Evolutionary conservation across 2,329 filamentous ascomycete genomes (phyloP).

Genomic region (Aspergillus ustus): DNA sequence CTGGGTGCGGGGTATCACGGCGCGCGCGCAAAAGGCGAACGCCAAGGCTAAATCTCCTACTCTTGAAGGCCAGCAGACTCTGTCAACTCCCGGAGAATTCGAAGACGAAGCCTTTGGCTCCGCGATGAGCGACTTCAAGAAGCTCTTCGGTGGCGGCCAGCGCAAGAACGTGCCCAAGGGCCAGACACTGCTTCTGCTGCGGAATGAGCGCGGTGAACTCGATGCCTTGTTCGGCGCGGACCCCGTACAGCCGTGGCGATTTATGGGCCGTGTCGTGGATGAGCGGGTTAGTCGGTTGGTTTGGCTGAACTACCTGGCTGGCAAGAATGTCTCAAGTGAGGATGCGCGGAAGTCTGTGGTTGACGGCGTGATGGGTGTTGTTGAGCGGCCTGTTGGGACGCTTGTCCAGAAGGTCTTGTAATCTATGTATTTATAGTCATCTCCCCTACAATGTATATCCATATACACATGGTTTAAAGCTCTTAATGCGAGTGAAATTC

Average conservation of each 20-base stretch:
- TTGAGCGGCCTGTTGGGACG: slow-evolving; percentile 84
- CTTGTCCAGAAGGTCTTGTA: slow-evolving; percentile 74
- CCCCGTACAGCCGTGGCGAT: slow-evolving; percentile 53
- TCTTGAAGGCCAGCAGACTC: not conserved
- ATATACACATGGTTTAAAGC: not conserved
- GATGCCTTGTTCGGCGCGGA: slow-evolving; percentile 67
- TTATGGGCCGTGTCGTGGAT: slow-evolving; percentile 74
- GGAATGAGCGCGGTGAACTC: slow-evolving; percentile 69
- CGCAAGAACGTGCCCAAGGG: slow-evolving; percentile 74
- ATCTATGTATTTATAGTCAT: slow-evolving; percentile 11
- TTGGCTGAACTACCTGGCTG: slow-evolving; percentile 89
- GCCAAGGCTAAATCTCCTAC: slow-evolving; percentile 44
- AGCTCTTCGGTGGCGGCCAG: slow-evolving; percentile 75
- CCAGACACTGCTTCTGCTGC: slow-evolving; percentile 73
- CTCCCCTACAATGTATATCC: slow-evolving; percentile 7
- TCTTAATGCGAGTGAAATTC: no score
- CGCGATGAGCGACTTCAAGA: slow-evolving; percentile 77
- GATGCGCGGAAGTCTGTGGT: slow-evolving; percentile 79
- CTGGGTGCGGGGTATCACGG: slow-evolving; percentile 83
- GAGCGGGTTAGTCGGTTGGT: slow-evolving; percentile 79
- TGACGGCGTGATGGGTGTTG: slow-evolving; percentile 84
- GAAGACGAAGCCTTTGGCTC: slow-evolving; percentile 76
- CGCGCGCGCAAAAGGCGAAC: slow-evolving; percentile 65
- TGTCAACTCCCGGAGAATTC: slow-evolving; percentile 48
- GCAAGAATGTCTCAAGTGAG: slow-evolving; percentile 85